Evolutionary conservation across 495 filamentous ascomycete species (phyloP), one percentile per base, ranked within the genome.

Genomic region (Lindgomyces ingoldianus): DNA sequence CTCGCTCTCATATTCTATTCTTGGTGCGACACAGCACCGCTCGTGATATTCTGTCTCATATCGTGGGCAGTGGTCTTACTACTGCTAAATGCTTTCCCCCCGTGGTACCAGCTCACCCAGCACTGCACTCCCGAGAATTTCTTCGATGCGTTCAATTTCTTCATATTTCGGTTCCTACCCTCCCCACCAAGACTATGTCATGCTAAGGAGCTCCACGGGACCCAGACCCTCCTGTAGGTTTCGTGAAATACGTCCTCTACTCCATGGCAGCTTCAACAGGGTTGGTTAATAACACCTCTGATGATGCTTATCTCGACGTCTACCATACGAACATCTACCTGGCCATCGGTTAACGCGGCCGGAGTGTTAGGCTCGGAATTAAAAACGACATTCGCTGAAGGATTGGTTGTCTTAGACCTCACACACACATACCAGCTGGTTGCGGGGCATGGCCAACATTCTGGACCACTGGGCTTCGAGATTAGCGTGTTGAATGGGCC

Each of bases 401-500:
- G 65, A 33, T 64, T 78, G 8, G 57, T 77, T 53, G 71, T 78
- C 26, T 50, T 74, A 18, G 75, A 78, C 62, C 47, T 76, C 9
- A 65, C 57, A 9, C n/a, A n/a, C 76, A 78, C 49, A 76, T 77
- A 69, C 75, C 76, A 8, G 68, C 62, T 18, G 67, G 75, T 6
- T 78, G 76, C 52, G 76, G 74, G 24, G 57, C 61, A 2, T 72
- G 72, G 70, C 69, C 71, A 0, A 56, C 59, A 19, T 70, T 67
- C 22, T 70, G 59, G 68, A 67, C 64, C 14, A 47, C 27, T 18
- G 59, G 65, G 29, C 62, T 64, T 10, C 62, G 72, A 4, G 79
- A 85, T 49, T 98, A 92, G 93, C 93, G 91, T 0, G 69, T 74
- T 8, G 80, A n/a, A n/a, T n/a, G n/a, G n/a, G n/a, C n/a, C n/a